Base-by-base conservation (phyloP, 2,329 filamentous ascomycete species). In the Orbilia quercus region DNA sequence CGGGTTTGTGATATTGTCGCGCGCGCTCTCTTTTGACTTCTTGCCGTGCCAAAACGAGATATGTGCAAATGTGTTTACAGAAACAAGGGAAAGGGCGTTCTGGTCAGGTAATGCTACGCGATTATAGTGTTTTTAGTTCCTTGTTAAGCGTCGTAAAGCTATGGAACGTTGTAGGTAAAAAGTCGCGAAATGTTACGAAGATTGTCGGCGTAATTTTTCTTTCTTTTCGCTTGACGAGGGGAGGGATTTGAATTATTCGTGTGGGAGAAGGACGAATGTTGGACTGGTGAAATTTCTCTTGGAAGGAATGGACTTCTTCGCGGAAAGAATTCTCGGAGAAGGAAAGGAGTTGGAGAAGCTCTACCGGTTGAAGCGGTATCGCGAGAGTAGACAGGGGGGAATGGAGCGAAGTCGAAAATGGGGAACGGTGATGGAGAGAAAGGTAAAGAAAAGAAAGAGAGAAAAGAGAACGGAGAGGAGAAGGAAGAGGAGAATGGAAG, bases 261-360 rank as follows among this genome's bases (percentile, higher is more conserved):
- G 50, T 40, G 66, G 54, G 34, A 42, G 59, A 50, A 48, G 22
- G 36, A 44, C 7, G 11, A 16, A 34, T 14, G 20, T 42, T 1
- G 51, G 50, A 25, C 28, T 31, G 28, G 28, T 31, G 44, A 42
- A 57, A 50, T 51, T 57, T 62, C 28, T 62, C 22, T 25, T 40
- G 31, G 57, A 72, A 67, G 70, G 70, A 74, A 67, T 67, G 63
- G 55, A 74, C 48, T 20, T 57, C 31, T 60, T 65, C 59, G 60
- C 47, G 45, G 59, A 62, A 50, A 44, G 70, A 63, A 65, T 63
- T 60, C 69, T 47, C 59, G 45, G 58, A 28, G 51, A 45, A 45
- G 45, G 51, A 53, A 54, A 51, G 57, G 47, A 55, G 25, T 40
- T 18, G 63, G 25, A 28, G 38, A 38, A 36, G 55, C 55, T 62